Evolutionary conservation across 805 yeast genomes (phyloP).

Genomic region (Cyberlindnera bimundalis): DNA sequence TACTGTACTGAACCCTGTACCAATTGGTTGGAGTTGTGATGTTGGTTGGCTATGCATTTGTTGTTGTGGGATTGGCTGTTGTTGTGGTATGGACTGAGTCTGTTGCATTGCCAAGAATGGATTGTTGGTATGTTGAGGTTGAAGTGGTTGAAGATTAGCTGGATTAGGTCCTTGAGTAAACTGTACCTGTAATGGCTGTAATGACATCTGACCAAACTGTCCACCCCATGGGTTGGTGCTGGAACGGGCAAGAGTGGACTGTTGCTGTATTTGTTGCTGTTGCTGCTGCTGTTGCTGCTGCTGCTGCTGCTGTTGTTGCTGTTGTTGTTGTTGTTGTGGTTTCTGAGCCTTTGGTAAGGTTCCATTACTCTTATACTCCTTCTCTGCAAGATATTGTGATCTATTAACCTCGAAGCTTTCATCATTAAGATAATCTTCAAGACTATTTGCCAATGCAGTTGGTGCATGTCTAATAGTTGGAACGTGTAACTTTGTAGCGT

Average conservation of each 20-base stretch:
- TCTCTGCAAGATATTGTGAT: conserved; percentile 71
- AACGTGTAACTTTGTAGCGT: conserved; percentile 82
- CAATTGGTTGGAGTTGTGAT: conserved; percentile 22
- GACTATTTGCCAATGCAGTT: conserved; percentile 79
- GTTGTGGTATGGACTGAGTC: conserved; percentile 19
- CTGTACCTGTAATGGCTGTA: conserved; percentile 18
- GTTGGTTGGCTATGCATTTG: conserved; percentile 16
- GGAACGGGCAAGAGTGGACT: conserved; percentile 5
- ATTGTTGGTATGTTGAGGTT: conserved; percentile 21
- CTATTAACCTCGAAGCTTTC: conserved; percentile 80
- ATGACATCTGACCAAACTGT: conserved; percentile 12
- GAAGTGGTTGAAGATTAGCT: conserved; percentile 4
- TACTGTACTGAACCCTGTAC: conserved; percentile 22
- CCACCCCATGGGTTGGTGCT: conserved; percentile 20
- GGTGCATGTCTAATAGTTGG: conserved; percentile 98
- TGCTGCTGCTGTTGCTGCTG: conserved; percentile 15
- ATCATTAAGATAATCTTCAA: conserved; percentile 86
- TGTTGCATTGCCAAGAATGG: conserved; percentile 23
- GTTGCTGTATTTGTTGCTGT: conserved; percentile 13
- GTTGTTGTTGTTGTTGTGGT: conserved; percentile 15
- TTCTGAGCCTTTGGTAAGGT: conserved; percentile 3
- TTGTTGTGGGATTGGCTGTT: conserved; percentile 10
- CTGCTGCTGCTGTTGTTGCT: background rate
- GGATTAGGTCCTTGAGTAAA: conserved; percentile 13
- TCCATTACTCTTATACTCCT: conserved; percentile 36